A percentile compares a stretch with the other conserved stretches of the same genome.
Conservation (phyloP, 192 early-diverging fungal genomes). For the Allomyces macrogynus region DNA sequence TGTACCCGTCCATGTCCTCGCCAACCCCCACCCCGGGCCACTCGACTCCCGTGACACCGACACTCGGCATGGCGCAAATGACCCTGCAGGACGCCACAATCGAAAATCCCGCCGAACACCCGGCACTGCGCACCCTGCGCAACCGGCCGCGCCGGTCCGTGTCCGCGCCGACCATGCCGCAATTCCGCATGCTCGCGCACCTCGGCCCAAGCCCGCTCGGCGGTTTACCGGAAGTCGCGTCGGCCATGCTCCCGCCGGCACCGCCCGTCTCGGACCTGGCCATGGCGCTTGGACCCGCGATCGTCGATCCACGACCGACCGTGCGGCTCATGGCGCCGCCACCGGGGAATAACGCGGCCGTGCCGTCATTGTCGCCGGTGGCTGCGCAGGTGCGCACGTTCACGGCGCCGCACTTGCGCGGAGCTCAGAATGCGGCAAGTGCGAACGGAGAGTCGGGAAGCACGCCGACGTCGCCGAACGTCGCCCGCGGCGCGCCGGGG, state of each 20-base stretch:
- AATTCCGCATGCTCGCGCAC: neutral
- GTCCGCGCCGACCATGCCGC: neutral
- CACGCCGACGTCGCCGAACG: too few species aligned
- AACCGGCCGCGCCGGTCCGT: neutral
- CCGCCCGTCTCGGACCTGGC: neutral
- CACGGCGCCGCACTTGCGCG: neutral
- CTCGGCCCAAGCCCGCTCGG: neutral
- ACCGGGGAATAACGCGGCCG: neutral
- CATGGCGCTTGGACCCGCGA: neutral
- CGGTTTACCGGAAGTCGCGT: neutral
- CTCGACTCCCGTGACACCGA: neutral
- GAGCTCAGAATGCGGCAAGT: too few species aligned
- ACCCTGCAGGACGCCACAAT: neutral
- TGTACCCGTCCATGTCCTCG: neutral
- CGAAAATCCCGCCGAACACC: neutral
- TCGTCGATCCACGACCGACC: neutral
- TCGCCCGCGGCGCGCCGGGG: too few species aligned
- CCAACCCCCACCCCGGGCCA: neutral
- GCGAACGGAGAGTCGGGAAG: too few species aligned
- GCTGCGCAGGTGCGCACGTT: neutral
- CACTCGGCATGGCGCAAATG: neutral
- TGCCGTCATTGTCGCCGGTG: neutral
- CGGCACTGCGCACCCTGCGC: neutral
- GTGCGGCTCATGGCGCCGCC: neutral
- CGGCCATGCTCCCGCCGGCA: neutral